phyloP scores from a whole-genome alignment of 306 rosid species.

The Cucurbita ficifolia region DNA sequence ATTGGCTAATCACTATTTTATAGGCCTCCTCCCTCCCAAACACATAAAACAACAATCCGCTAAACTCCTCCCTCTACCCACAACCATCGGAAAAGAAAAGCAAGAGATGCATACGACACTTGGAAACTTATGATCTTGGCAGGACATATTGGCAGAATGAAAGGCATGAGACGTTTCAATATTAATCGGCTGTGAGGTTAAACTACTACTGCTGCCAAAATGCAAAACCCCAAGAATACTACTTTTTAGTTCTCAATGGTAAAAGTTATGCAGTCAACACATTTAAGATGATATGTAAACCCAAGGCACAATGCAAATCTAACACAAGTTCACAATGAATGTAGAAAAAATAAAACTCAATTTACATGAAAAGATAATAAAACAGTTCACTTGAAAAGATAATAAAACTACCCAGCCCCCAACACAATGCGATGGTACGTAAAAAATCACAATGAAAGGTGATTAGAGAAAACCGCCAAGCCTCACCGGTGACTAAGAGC shows the following conservation, averaged over 20 bases:
- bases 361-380: background rate
- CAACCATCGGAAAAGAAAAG: background rate
- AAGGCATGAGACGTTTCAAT: background rate
- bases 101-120: background rate
- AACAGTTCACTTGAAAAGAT: background rate
- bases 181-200: background rate
- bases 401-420: background rate
- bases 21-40: background rate
- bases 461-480: background rate
- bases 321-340: background rate
- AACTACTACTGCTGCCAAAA: background rate
- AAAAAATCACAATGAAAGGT: background rate
- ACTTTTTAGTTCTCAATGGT: background rate
- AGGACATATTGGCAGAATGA: background rate
- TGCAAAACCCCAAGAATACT: background rate
- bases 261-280: background rate
- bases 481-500: constrained; percentile 55
- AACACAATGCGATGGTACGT: background rate
- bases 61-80: background rate
- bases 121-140: background rate
- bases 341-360: background rate
- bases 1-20: background rate
- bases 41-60: background rate
- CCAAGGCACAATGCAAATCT: background rate
- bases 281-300: background rate